Evolutionary conservation across 1,284 basidiomycete genomes (phyloP).

Genomic region (Rhodofomes roseus): DNA sequence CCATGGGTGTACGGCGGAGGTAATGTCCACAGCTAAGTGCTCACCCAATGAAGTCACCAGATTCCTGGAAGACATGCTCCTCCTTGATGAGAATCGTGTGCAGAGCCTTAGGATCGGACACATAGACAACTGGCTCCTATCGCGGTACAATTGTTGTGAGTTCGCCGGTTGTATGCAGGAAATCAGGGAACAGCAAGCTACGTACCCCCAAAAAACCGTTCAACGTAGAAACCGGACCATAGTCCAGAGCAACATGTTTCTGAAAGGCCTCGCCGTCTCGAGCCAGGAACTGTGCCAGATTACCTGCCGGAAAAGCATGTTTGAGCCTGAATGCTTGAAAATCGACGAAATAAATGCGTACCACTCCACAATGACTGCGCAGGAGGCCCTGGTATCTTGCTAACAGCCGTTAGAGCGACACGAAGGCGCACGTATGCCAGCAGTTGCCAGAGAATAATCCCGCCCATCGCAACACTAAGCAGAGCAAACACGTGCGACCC

Average conservation of each 20-base stretch:
- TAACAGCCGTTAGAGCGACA: not conserved
- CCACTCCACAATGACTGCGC: not conserved
- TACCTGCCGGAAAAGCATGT: not conserved
- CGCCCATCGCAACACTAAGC: not conserved
- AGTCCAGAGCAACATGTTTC: slow-evolving; percentile 13
- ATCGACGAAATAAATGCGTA: not conserved
- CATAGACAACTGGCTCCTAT: slow-evolving; percentile 7
- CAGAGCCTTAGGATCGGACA: slow-evolving; percentile 7
- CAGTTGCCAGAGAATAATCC: not conserved
- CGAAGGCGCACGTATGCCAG: not conserved
- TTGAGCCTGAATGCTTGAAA: not conserved
- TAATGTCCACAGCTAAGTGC: too few species aligned
- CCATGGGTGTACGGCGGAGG: too few species aligned
- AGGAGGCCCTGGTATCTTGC: not conserved
- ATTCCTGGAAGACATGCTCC: slow-evolving; percentile 2
- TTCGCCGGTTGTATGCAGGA: not conserved
- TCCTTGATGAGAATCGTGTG: slow-evolving; percentile 8
- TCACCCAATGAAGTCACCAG: not conserved
- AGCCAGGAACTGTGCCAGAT: not conserved
- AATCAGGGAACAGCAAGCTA: not conserved
- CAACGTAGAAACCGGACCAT: slow-evolving; percentile 16
- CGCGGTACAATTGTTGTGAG: not conserved
- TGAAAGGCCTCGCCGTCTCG: slow-evolving; percentile 10
- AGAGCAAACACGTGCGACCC: too few species aligned
- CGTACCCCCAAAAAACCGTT: slow-evolving; percentile 19